Evolutionary conservation across 2,329 filamentous ascomycete genomes (phyloP), one percentile per base, ranked within the genome.

Genomic region (Aspergillus sp.): DNA sequence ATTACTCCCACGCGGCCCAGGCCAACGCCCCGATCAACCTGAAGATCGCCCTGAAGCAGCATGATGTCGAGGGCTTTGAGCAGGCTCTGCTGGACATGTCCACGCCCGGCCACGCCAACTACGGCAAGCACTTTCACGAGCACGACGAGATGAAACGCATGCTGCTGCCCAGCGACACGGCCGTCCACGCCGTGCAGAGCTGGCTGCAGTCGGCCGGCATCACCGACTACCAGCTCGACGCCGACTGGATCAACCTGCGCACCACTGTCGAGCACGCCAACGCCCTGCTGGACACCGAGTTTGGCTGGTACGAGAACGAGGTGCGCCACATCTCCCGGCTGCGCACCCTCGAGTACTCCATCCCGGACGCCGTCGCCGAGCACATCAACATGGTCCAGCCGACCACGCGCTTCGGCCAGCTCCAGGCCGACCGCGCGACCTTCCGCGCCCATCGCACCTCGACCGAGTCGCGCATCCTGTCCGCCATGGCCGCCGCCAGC

Each of bases 131-230:
- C 57, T 73, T 81, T 58, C 67, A 71, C 14, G 63, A 63, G 13
- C 73, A 76, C 6, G 70, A 78, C 9, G 76, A 81, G 55, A 76
- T 82, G 50, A 75, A 77, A 49, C 69, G 72, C 9, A 73, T 83
- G 56, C 71, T 83, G 20, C 70, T 70, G 4, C 81, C 81, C 0
- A 71, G 64, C 13, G 59, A 64, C 7, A 63, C 69, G 3, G 71
- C 78, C 0, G 64, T 73, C 1, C 62, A 71, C 5, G 64, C 73
- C 0, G 72, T 82, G 13, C 67, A 72, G 7, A 53, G 63, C 43
- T 83, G 81, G 81, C 71, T 83, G 4, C 58, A 64, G 4, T 63
- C 67, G 3, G 71, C 68, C 19, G 75, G 75, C 21, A 61, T 73
- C 5, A 58, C 62, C 17, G 67, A 76, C 31, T 63, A 69, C 25